Percentiles rank a stretch among this genome's conserved stretches.
Evolutionary conservation across 1,284 basidiomycete genomes (phyloP).

Genomic region (Puccinia triticina): DNA sequence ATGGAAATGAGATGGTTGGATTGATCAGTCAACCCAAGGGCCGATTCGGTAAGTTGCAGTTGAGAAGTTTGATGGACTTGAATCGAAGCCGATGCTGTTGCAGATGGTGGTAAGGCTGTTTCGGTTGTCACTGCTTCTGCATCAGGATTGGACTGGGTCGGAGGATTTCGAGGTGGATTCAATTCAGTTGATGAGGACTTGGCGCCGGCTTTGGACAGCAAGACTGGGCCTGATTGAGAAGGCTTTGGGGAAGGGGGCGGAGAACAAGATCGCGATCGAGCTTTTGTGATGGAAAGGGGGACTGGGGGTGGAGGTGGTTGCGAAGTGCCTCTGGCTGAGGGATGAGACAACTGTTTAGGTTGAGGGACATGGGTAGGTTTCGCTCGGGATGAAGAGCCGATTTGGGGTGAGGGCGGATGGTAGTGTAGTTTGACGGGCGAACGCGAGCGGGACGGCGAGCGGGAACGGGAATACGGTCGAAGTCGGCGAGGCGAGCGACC

Average conservation of each 20-base stretch:
- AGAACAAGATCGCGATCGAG: conserved; percentile 36
- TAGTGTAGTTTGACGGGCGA: conserved; percentile 47
- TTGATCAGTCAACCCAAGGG: conserved; percentile 30
- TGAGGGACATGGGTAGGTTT: background rate
- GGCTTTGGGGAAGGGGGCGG: conserved; percentile 19
- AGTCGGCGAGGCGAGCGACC: too few species aligned
- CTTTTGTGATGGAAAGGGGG: background rate
- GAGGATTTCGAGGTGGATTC: background rate
- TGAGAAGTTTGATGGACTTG: conserved; percentile 2
- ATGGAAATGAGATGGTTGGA: conserved; percentile 14
- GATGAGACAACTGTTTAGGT: background rate
- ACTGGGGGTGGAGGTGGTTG: conserved; percentile 16
- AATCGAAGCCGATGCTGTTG: background rate
- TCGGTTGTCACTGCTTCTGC: background rate
- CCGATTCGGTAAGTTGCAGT: conserved; percentile 14
- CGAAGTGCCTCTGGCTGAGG: conserved; percentile 14
- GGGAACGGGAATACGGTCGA: conserved; percentile 43
- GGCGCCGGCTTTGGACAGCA: conserved; percentile 2
- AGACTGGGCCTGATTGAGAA: background rate
- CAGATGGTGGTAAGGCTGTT: background rate
- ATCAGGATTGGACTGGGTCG: background rate
- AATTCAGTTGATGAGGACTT: background rate
- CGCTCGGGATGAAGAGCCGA: background rate
- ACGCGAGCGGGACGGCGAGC: conserved; percentile 38
- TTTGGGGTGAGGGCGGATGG: conserved; percentile 29